Percentiles rank a stretch among this genome's conserved stretches.
Evolutionary conservation across 495 filamentous ascomycete species (phyloP).

Genomic region (Trichoderma virens): DNA sequence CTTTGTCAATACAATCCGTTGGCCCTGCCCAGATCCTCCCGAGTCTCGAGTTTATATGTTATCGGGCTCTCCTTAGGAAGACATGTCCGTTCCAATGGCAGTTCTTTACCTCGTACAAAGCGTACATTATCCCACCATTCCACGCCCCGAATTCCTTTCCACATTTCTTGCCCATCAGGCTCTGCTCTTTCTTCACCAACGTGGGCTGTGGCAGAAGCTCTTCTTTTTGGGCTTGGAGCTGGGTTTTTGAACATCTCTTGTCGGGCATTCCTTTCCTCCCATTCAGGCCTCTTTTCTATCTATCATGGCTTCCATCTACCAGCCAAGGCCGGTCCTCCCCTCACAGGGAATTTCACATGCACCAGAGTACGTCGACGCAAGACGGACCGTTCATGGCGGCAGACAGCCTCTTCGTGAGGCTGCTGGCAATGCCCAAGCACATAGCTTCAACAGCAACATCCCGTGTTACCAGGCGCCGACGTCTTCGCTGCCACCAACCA

Average conservation of each 20-base stretch:
- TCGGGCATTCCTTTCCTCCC: conserved; percentile 25
- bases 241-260: conserved; percentile 14
- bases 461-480: conserved; percentile 29
- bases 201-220: neutral
- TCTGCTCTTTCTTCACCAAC: neutral
- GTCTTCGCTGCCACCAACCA: conserved; percentile 20
- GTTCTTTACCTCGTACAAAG: conserved; percentile 8
- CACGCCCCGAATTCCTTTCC: conserved; percentile 10
- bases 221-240: conserved; percentile 7
- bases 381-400: conserved; percentile 19
- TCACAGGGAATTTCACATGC: conserved; percentile 25
- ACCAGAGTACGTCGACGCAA: conserved; percentile 25
- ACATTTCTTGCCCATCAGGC: conserved; percentile 11
- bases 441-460: conserved; percentile 29
- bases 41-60: conserved; percentile 8
- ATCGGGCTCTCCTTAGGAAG: conserved; percentile 4
- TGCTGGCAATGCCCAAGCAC: conserved; percentile 40
- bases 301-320: conserved; percentile 19
- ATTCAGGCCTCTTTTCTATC: conserved; percentile 13
- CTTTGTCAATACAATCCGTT: conserved; percentile 10
- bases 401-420: conserved; percentile 40
- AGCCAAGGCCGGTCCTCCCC: conserved; percentile 23
- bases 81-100: conserved; percentile 4
- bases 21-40: conserved; percentile 3
- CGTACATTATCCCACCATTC: conserved; percentile 10